Evolutionary conservation across 805 yeast species (phyloP), one percentile per base, ranked within the genome.

Genomic region (Cyberlindnera xishuangbannaensis): DNA sequence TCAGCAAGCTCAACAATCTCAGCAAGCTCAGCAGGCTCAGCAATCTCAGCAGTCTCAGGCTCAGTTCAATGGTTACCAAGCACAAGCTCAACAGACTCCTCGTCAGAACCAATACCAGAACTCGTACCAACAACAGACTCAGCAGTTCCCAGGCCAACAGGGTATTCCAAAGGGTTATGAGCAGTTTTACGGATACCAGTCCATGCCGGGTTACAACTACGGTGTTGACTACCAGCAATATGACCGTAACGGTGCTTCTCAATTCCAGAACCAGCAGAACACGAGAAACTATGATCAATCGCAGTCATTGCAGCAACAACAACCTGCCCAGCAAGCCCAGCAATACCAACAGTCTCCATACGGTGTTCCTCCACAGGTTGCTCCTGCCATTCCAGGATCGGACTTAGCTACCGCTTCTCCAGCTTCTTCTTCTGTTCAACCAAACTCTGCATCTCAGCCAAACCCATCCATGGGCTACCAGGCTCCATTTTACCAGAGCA

Each of bases 81-180:
- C n/a, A n/a, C n/a, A n/a, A n/a, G n/a, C n/a, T n/a, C n/a, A n/a
- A n/a, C n/a, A n/a, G n/a, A 36, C 29, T 5, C 40, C 39, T 25
- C 39, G 22, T 13, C 45, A 37, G 24, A 36, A 35, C 25, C 40
- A 34, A 22, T 28, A 30, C 41, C 36, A 50, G 40, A 34, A 38
- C 36, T 25, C 42, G 34, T 36, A 32, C 33, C 39, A 33, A 30
- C 43, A 37, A 22, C 33, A n/a, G n/a, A n/a, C 27, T 7, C 45
- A 41, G 28, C 39, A 37, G 18, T 37, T 33, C 28, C 41, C 39
- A 34, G 33, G 26, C 14, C 53, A 42, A 37, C 44, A 33, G 26
- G 41, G 28, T 20, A 49, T 52, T 34, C 52, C 57, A 33, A 48
- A 56, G 37, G 65, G 61, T 33, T 56, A 58, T 30, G 65, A 63